phyloP scores from a whole-genome alignment of 805 yeast genomes.

The Saturnispora serradocipensis region DNA sequence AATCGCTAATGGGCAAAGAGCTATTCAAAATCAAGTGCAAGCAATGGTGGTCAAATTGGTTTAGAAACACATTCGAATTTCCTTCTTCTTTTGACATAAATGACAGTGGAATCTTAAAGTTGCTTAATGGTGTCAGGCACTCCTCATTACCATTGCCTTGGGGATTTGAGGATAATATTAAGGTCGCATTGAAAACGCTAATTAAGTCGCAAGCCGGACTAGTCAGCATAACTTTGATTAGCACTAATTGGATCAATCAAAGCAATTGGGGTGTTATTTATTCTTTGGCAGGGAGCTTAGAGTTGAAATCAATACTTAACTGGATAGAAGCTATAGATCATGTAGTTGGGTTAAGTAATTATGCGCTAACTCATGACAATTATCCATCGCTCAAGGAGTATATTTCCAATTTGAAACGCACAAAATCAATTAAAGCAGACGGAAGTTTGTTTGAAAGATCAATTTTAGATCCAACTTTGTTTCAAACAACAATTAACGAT shows the following conservation, averaged over 20 bases:
- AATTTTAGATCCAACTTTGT: constrained; percentile 19
- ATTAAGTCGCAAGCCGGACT: constrained; percentile 9
- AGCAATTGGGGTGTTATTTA: constrained; percentile 27
- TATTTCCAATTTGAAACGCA: constrained; percentile 13
- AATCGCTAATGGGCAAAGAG: not conserved
- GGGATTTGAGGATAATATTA: constrained; percentile 24
- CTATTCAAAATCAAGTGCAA: not conserved
- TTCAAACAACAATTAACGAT: constrained; percentile 21
- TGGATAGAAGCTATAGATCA: constrained; percentile 22
- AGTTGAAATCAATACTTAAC: constrained; percentile 7
- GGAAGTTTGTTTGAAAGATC: constrained; percentile 24
- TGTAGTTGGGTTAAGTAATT: constrained; percentile 22
- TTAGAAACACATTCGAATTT: constrained; percentile 22
- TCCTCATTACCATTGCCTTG: constrained; percentile 25
- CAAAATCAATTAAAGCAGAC: constrained; percentile 15
- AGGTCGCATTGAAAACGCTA: constrained; percentile 14
- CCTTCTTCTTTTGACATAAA: constrained; percentile 18
- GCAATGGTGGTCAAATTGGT: constrained; percentile 33
- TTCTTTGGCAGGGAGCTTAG: constrained; percentile 7
- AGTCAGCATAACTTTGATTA: constrained; percentile 19
- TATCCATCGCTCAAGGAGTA: constrained; percentile 20
- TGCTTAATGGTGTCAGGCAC: constrained; percentile 22
- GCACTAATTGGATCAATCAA: constrained; percentile 25
- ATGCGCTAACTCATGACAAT: constrained; percentile 19
- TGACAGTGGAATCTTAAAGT: constrained; percentile 29